Evolutionary conservation across 164 flowering plant species (phyloP).

Genomic region (Umbellularia californica): DNA sequence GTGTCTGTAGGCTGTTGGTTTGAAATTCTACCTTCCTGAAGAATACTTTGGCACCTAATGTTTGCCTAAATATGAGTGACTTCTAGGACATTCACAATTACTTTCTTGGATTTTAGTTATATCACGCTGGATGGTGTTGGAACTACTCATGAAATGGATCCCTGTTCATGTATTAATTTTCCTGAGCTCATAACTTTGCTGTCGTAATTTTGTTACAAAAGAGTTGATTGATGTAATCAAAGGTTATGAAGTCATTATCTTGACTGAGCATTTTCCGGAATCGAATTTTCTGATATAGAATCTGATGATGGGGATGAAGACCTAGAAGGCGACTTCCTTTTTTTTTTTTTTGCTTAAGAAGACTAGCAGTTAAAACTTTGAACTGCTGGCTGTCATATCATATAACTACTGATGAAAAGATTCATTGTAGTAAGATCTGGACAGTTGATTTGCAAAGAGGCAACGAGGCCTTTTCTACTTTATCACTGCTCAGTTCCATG

Average conservation of each 20-base stretch:
- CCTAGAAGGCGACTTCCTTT: no score
- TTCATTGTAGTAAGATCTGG: no score
- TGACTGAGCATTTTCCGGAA: background rate
- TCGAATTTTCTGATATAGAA: no score
- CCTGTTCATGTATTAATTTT: background rate
- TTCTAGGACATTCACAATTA: background rate
- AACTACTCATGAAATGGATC: background rate
- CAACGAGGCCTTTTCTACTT: no score
- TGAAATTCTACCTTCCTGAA: constrained; percentile 77
- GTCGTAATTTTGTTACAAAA: background rate
- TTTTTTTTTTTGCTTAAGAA: no score
- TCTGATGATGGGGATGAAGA: no score
- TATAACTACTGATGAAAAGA: no score
- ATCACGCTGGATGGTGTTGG: background rate
- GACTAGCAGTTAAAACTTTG: no score
- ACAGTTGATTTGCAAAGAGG: no score
- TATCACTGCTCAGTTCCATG: no score
- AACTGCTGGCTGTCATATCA: no score
- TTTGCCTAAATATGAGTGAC: background rate
- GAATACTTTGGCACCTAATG: constrained; percentile 46
- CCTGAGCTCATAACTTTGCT: background rate
- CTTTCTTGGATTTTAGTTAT: background rate
- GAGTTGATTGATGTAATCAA: background rate
- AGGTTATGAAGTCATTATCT: background rate
- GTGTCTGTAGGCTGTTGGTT: constrained; percentile 65